A percentile compares a stretch with the other conserved stretches of the same genome.
Conservation (phyloP, 2,329 filamentous ascomycete genomes). For the Hysterium pulicare region DNA sequence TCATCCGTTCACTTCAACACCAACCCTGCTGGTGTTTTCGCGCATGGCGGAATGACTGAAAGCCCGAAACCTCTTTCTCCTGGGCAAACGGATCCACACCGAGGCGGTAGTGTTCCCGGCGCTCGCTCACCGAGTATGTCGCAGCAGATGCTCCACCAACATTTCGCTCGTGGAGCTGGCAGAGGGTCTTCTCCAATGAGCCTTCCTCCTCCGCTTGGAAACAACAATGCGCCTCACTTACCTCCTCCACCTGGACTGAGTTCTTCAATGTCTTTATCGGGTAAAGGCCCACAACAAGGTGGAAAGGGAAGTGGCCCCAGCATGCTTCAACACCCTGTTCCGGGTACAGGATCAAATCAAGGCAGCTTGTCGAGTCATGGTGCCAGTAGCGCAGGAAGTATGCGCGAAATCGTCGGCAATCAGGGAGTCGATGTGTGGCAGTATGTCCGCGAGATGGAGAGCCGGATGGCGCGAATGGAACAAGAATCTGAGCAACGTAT, state of each 20-base stretch:
- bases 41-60: constrained; percentile 72
- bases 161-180: constrained; percentile 58
- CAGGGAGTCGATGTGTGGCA: constrained; percentile 58
- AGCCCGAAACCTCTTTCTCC: constrained; percentile 82
- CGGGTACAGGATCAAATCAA: constrained; percentile 45
- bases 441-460: constrained; percentile 69
- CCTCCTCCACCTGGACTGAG: constrained; percentile 42
- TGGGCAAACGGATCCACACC: constrained; percentile 51
- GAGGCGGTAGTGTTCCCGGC: constrained; percentile 43
- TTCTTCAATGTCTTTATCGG: constrained; percentile 23
- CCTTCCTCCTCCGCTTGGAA: constrained; percentile 39
- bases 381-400: constrained; percentile 56
- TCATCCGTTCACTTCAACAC: constrained; percentile 34
- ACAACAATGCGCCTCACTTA: constrained; percentile 42
- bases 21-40: constrained; percentile 58
- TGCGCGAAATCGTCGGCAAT: constrained; percentile 64
- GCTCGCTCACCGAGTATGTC: constrained; percentile 65
- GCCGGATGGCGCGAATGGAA: constrained; percentile 43
- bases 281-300: constrained; percentile 27
- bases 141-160: constrained; percentile 63
- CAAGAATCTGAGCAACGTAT: constrained; percentile 49
- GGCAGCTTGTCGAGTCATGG: constrained; percentile 53
- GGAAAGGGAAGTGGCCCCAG: constrained; percentile 33
- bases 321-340: constrained; percentile 41
- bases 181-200: constrained; percentile 53